phyloP scores from a whole-genome alignment of 2,329 filamentous ascomycete genomes.

The Ophiocordyceps camponoti-saundersi region DNA sequence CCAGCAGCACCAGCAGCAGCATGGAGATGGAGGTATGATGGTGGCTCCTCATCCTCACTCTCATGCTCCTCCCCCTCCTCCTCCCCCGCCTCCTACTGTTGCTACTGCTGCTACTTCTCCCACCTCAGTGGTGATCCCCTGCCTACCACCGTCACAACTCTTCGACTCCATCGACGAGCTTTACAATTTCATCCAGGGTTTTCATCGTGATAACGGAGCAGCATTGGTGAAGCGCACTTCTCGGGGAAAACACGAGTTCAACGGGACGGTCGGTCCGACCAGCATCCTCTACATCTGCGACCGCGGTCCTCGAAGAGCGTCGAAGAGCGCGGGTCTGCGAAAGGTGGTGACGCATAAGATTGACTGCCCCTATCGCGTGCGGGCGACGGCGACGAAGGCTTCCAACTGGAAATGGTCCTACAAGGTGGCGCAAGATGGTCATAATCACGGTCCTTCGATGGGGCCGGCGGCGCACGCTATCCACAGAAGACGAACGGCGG shows the following conservation, averaged over 20 bases:
- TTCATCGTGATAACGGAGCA: background rate
- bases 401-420: conserved; percentile 1
- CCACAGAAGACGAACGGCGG: background rate
- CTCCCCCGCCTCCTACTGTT: too few relatives aligned
- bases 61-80: too few relatives aligned
- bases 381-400: background rate
- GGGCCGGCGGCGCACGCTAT: background rate
- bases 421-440: background rate
- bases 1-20: background rate
- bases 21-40: too few relatives aligned
- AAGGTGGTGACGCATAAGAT: conserved; percentile 1
- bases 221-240: background rate
- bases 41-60: background rate
- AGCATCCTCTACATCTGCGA: background rate
- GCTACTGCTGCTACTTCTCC: too few relatives aligned
- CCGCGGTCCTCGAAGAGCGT: background rate
- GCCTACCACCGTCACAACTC: background rate
- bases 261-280: background rate
- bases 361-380: conserved; percentile 1
- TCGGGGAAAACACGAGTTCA: background rate
- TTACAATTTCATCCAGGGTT: background rate
- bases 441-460: conserved; percentile 1
- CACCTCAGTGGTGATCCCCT: background rate
- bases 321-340: background rate
- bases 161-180: background rate